Conservation (phyloP, 129 eudicot species). For the Helianthus tuberosus region DNA sequence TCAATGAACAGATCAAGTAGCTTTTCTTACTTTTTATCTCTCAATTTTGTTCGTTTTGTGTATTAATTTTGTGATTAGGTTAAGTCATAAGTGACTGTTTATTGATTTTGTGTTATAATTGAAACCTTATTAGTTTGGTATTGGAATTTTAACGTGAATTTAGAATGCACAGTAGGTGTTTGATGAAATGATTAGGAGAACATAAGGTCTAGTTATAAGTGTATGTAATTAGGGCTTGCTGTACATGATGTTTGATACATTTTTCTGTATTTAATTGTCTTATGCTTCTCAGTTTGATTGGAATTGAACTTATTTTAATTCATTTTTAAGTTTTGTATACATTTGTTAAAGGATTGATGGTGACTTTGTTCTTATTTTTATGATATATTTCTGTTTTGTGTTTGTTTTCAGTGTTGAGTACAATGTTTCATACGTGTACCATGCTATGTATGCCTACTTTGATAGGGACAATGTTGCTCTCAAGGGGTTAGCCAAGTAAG, state of each 20-base stretch:
- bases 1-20: conserved; percentile 94
- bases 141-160: neutral
- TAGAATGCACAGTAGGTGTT: conserved; percentile 15
- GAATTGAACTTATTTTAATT: conserved; percentile 10
- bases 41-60: neutral
- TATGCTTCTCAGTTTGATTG: neutral
- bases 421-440: conserved; percentile 92
- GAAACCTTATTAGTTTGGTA: neutral
- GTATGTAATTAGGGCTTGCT: conserved; percentile 10
- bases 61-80: neutral
- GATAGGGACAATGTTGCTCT: conserved; percentile 96
- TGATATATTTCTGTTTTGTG: neutral
- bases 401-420: conserved; percentile 77
- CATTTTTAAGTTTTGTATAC: neutral
- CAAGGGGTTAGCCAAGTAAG: conserved; percentile 93
- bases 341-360: conserved; percentile 2
- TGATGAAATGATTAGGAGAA: conserved; percentile 18
- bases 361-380: conserved; percentile 23
- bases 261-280: neutral
- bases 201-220: neutral
- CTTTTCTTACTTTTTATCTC: conserved; percentile 11
- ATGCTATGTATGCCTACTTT: conserved; percentile 92
- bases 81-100: neutral
- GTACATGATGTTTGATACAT: neutral
- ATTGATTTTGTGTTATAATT: conserved; percentile 6